Percentiles rank a stretch among this genome's conserved stretches.
Conservation (phyloP, 208 protist species). For the Borovskyia barvae region DNA sequence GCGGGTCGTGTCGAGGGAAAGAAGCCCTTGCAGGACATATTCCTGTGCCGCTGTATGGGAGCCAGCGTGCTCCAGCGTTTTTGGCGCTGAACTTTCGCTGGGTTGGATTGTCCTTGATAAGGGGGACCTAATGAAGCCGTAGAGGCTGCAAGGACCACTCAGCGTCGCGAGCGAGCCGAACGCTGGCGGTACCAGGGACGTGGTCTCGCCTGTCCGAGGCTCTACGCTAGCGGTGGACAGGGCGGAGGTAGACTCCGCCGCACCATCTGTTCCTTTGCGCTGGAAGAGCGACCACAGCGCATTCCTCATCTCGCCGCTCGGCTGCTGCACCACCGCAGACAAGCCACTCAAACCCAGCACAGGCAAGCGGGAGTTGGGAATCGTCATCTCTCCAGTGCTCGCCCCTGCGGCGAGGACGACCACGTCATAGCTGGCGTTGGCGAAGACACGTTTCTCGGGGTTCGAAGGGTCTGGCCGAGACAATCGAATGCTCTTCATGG, state of each 20-base stretch:
- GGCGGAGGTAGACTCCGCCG: not conserved
- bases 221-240: no score
- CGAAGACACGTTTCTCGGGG: conserved; percentile 24
- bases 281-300: conserved; percentile 31
- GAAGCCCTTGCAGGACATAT: conserved; percentile 40
- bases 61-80: no score
- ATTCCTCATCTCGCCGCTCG: conserved; percentile 16
- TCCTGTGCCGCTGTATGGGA: no score
- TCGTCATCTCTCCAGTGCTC: conserved; percentile 52
- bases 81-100: no score
- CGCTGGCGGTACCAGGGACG: conserved; percentile 1
- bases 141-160: conserved; percentile 32
- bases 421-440: conserved; percentile 58
- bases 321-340: conserved; percentile 27
- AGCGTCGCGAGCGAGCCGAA: conserved; percentile 23
- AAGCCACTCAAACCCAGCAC: conserved; percentile 63
- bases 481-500: conserved; percentile 53
- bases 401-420: conserved; percentile 76
- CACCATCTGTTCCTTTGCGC: not conserved
- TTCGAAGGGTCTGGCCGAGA: conserved; percentile 25
- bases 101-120: no score
- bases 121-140: conserved; percentile 34
- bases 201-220: not conserved
- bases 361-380: conserved; percentile 56
- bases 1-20: conserved; percentile 52